These are phyloP conservation scores for Samsoniella hepiali DNA, from an alignment of 2,329 filamentous ascomycete species.

Conservation along the genomic window DNA sequence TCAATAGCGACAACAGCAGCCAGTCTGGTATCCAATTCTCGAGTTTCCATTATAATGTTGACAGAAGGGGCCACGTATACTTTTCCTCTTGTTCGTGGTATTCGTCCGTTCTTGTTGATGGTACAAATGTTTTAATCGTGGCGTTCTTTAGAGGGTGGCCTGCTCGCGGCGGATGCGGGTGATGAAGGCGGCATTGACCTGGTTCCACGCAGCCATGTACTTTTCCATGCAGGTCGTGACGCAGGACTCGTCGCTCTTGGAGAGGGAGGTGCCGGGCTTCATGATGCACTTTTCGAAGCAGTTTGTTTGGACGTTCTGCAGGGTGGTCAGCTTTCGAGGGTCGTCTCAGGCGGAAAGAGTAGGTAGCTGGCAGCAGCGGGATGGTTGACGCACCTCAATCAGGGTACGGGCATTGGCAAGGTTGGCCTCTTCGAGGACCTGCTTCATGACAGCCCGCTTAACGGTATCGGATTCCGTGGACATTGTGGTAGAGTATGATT, in stretches of 20 bases:
- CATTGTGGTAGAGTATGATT: constrained; percentile 39
- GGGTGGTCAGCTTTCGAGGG: background rate
- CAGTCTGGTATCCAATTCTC: background rate
- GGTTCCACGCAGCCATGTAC: constrained; percentile 79
- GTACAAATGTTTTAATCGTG: background rate
- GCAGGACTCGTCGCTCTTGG: constrained; percentile 66
- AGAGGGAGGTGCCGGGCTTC: constrained; percentile 64
- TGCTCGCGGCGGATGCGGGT: constrained; percentile 59
- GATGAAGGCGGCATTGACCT: constrained; percentile 67
- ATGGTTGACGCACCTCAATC: constrained; percentile 56
- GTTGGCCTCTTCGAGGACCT: constrained; percentile 62
- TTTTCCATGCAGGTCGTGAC: constrained; percentile 78
- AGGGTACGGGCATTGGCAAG: constrained; percentile 66
- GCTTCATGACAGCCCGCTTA: constrained; percentile 62
- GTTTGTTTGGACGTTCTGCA: constrained; percentile 73
- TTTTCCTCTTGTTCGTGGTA: background rate
- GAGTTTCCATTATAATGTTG: background rate
- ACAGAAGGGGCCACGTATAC: background rate
- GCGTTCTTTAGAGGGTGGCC: constrained; percentile 26
- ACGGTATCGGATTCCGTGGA: constrained; percentile 50
- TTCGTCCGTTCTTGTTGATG: constrained; percentile 5
- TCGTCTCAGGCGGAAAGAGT: background rate
- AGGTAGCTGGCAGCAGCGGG: background rate
- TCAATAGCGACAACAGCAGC: background rate
- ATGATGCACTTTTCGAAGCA: constrained; percentile 77